Base-by-base conservation (phyloP, 108 stramenopile genomes). In the Cyclotella sp. region DNA sequence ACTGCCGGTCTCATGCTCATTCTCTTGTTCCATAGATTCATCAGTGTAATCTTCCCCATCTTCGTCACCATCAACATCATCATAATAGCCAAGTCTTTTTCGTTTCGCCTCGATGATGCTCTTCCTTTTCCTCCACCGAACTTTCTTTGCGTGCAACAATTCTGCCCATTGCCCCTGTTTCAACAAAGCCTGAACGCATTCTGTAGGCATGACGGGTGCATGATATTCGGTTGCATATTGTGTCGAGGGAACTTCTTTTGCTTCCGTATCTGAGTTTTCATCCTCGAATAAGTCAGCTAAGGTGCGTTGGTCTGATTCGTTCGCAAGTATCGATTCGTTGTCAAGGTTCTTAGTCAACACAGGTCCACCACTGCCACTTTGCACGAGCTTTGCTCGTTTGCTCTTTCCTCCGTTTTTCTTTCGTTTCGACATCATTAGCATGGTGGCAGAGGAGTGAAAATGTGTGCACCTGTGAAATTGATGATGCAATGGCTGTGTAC, bases 191-290 rank as follows among this genome's bases (percentile, higher is more conserved):
- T 92, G 84, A 42, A 92, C 70, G 62, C 92, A 93, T 78, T 95
- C 92, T 13, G 78, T 84, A 44, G 78, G 84, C 95, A 95, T 95
- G 51, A 95, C 95, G 1, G 95, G 95, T 28, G 92, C 89, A 73
- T 95, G 95, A 80, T 93, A 95, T 24, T 85, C 69, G 13, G 92
- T 83, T 0, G 92, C 89, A 82, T 84, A 95, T 27, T 61, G 45
- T 43, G 79, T 65, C 46, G 55, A n/a, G 45, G 41, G 21, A 46
- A 34, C 27, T 63, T 30, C 16, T 63, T 10, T 47, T 2, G 5
- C 22, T 16, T 62, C 55, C 40, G 18, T 43, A 43, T 68, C 66
- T 52, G 27, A 5, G 24, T 70, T 16, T 59, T 66, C 63, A 26
- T 27, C 29, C 13, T 61, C 60, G 34, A 61, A 61, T 61, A 61